Conservation (phyloP, 768 basidiomycete genomes). For the Leccinum boreale region DNA sequence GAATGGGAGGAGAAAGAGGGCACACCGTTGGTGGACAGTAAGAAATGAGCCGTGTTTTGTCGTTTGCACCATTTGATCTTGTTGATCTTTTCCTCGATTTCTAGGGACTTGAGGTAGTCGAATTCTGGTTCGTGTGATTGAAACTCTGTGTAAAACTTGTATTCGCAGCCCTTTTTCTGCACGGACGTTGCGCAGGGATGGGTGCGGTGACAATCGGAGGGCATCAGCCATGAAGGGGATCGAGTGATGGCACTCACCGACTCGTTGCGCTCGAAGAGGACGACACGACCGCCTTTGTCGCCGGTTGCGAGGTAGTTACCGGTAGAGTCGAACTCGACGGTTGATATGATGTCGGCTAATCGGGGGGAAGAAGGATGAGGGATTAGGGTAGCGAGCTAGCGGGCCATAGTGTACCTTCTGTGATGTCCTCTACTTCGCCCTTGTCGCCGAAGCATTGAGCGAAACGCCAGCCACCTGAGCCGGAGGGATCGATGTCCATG, state of each 20-base stretch:
- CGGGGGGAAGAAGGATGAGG: constrained; percentile 6
- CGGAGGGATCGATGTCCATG: constrained; percentile 84
- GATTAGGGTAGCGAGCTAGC: constrained; percentile 12
- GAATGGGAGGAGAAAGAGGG: background rate
- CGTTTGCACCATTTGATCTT: constrained; percentile 99
- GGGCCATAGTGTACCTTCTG: constrained; percentile 68
- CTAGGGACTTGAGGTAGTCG: constrained; percentile 98
- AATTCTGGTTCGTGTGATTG: constrained; percentile 99
- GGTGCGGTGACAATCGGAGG: constrained; percentile 25
- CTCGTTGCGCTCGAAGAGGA: constrained; percentile 98
- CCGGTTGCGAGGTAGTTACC: constrained; percentile 99
- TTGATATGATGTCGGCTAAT: constrained; percentile 99
- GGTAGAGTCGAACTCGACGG: constrained; percentile 99
- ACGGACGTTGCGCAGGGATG: constrained; percentile 10
- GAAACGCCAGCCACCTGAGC: constrained; percentile 94
- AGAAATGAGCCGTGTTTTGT: constrained; percentile 95
- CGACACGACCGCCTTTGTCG: constrained; percentile 98
- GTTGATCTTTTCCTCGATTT: constrained; percentile 99
- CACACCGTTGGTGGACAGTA: constrained; percentile 94
- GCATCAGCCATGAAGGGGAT: constrained; percentile 29
- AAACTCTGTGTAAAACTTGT: constrained; percentile 99
- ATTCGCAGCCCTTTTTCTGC: constrained; percentile 99
- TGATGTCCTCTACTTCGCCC: constrained; percentile 98
- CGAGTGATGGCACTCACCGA: constrained; percentile 52
- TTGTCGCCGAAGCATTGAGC: constrained; percentile 99